Percentiles rank a stretch among this genome's conserved stretches.
Evolutionary conservation across 192 early-diverging fungal genomes (phyloP).

Genomic region (Backusella tarrabulga): DNA sequence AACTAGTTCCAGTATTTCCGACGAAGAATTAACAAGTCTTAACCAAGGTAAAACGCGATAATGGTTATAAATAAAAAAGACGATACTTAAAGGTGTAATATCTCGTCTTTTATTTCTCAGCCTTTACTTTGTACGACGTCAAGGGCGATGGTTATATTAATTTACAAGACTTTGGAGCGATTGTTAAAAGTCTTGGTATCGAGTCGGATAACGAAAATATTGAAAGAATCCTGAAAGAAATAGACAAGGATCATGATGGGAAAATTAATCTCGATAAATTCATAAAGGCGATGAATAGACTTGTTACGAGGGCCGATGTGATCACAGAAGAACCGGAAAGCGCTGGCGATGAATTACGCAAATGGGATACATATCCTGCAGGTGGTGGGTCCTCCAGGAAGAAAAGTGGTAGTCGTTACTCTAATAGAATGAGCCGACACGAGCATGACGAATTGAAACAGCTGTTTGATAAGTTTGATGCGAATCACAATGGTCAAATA

Average conservation of each 20-base stretch:
- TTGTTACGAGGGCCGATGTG: background rate
- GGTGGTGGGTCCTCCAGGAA: background rate
- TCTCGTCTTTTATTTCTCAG: background rate
- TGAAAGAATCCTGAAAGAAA: background rate
- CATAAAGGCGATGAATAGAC: slow-evolving; percentile 13
- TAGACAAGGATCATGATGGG: slow-evolving; percentile 9
- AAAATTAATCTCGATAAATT: slow-evolving; percentile 24
- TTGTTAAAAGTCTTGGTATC: slow-evolving; percentile 12
- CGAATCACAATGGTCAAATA: slow-evolving; percentile 31
- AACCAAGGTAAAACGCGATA: background rate
- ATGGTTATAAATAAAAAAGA: background rate
- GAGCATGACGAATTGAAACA: slow-evolving; percentile 21
- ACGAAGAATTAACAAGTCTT: background rate
- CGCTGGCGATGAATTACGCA: background rate
- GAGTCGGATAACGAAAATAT: slow-evolving; percentile 8
- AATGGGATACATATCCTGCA: background rate
- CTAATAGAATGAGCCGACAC: background rate
- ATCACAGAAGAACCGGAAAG: background rate
- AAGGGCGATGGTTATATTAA: slow-evolving; percentile 4
- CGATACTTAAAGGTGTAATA: background rate
- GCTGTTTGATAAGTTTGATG: slow-evolving; percentile 33
- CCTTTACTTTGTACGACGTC: slow-evolving; percentile 15
- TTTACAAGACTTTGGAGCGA: slow-evolving; percentile 9
- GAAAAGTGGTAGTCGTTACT: background rate
- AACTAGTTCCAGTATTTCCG: background rate